These are phyloP conservation scores for Thalassiosira mediterranea DNA, from an alignment of 352 stramenopile species.

Conservation along the genomic window DNA sequence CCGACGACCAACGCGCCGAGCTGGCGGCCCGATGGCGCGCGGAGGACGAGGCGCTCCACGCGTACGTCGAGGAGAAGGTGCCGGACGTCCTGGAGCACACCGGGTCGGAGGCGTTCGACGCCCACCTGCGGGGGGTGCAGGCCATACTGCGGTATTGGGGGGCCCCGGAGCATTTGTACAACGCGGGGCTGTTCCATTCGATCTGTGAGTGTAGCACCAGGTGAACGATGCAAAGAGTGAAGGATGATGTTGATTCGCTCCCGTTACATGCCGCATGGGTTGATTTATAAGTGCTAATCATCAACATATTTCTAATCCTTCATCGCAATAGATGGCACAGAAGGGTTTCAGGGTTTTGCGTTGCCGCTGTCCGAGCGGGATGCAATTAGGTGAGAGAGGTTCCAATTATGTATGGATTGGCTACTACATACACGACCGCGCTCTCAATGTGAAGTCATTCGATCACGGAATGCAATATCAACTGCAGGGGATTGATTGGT, in stretches of 20 bases:
- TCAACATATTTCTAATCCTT: too few species aligned
- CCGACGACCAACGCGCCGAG: too few species aligned
- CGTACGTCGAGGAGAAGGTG: constrained; percentile 61
- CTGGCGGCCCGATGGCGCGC: constrained; percentile 43
- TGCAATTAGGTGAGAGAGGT: too few species aligned
- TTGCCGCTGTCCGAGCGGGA: constrained; percentile 65
- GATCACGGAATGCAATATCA: too few species aligned
- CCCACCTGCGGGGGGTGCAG: constrained; percentile 80
- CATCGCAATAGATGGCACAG: too few species aligned
- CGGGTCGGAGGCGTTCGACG: constrained; percentile 75
- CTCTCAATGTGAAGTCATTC: too few species aligned
- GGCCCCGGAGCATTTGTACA: constrained; percentile 59
- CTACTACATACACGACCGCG: too few species aligned
- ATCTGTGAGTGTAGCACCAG: constrained; percentile 81
- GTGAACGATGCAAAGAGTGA: too few species aligned
- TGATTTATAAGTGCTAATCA: too few species aligned
- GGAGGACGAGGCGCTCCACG: constrained; percentile 53
- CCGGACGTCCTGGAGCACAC: constrained; percentile 75
- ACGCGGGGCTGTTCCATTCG: constrained; percentile 82
- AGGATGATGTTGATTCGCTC: too few species aligned
- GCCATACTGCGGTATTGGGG: constrained; percentile 73
- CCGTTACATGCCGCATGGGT: too few species aligned
- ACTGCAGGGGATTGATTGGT: constrained; percentile 75
- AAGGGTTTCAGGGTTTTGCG: constrained; percentile 85
- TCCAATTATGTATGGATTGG: too few species aligned